Conservation (phyloP, 2,329 filamentous ascomycete genomes). For the Ophiocordyceps camponoti-rufipedis region DNA sequence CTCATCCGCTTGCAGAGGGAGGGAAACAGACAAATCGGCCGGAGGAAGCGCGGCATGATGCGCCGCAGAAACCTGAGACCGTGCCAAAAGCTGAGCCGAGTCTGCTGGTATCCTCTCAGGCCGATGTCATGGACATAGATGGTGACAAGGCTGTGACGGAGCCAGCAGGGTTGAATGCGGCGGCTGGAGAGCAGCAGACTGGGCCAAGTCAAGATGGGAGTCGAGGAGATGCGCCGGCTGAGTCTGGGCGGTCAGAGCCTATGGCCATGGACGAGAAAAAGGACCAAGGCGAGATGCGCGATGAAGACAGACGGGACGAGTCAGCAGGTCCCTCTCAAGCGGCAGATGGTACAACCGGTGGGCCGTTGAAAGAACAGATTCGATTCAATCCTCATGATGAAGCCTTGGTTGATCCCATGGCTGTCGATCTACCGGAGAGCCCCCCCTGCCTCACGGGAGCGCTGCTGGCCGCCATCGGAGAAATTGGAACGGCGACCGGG, state of each 20-base stretch:
- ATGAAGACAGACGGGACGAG: neutral
- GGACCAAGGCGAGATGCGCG: neutral
- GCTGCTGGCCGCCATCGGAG: conserved; percentile 24
- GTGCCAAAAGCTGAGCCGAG: neutral
- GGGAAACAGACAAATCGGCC: neutral
- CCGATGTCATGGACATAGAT: neutral
- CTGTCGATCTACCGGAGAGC: conserved; percentile 15
- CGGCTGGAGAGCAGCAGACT: neutral
- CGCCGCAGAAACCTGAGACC: neutral
- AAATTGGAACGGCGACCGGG: conserved; percentile 10
- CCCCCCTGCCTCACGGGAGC: conserved; percentile 21
- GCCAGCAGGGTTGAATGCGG: neutral
- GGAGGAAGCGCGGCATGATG: neutral
- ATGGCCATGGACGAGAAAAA: neutral
- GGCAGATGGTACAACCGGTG: neutral
- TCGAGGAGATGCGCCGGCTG: conserved; percentile 1
- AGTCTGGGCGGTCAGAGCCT: conserved; percentile 1
- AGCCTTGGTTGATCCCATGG: conserved; percentile 15
- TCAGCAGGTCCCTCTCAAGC: neutral
- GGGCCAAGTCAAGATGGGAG: neutral
- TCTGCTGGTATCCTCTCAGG: neutral
- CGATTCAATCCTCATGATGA: neutral
- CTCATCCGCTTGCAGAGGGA: neutral
- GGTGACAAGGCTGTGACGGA: neutral
- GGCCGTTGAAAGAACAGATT: neutral